Evolutionary conservation across 805 yeast genomes (phyloP).

Genomic region (Pichia eremophila): DNA sequence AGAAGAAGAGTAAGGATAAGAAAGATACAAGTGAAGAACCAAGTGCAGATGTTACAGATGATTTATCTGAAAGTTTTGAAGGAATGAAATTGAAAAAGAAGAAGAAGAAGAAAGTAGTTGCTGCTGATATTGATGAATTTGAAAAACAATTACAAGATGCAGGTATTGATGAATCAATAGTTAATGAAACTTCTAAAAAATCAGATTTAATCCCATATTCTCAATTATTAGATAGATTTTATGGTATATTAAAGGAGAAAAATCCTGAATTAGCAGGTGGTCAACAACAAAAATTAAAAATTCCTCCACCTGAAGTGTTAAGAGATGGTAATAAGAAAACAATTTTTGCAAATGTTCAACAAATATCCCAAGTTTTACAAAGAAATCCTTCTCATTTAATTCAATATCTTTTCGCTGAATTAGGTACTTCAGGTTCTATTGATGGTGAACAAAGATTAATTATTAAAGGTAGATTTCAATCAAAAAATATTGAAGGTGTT

Average conservation of each 20-base stretch:
- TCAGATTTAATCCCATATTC: conserved; percentile 62
- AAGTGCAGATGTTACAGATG: conserved; percentile 29
- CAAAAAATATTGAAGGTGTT: conserved; percentile 93
- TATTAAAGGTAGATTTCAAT: conserved; percentile 96
- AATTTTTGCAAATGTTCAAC: conserved; percentile 90
- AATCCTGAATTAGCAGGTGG: conserved; percentile 99
- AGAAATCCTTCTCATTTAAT: conserved; percentile 96
- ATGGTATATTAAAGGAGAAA: conserved; percentile 75
- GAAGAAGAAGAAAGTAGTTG: conserved; percentile 73
- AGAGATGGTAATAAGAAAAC: conserved; percentile 98
- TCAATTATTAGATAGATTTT: conserved; percentile 74
- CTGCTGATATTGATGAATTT: conserved; percentile 62
- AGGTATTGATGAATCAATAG: conserved; percentile 52
- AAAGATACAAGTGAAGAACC: conserved; percentile 13
- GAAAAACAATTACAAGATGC: conserved; percentile 87
- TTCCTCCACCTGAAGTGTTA: conserved; percentile 94
- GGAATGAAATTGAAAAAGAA: conserved; percentile 63
- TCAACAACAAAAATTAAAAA: conserved; percentile 85
- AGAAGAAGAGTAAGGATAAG: conserved; percentile 57
- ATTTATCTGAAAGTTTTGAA: conserved; percentile 51
- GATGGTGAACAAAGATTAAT: conserved; percentile 97
- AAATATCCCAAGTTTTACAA: conserved; percentile 86
- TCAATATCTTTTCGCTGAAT: conserved; percentile 93
- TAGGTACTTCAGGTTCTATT: conserved; percentile 98
- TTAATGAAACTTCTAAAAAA: conserved; percentile 27